Percentiles rank a stretch among this genome's conserved stretches.
phyloP scores from a whole-genome alignment of 108 stramenopile genomes.

The Nitzschia sp. region DNA sequence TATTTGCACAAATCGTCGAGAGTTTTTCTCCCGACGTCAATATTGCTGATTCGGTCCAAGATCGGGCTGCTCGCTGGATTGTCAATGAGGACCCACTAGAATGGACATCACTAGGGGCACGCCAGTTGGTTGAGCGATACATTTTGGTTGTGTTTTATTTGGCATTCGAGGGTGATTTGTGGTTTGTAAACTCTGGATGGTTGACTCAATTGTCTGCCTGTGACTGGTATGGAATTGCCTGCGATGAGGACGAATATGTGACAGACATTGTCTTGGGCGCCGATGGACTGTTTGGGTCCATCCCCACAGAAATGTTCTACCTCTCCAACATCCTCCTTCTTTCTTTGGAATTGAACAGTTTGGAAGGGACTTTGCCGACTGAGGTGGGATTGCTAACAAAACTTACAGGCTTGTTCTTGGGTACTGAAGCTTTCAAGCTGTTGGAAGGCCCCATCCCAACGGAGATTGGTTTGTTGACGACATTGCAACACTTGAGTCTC shows the following conservation, averaged over 20 bases:
- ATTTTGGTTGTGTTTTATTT: slow-evolving; percentile 20
- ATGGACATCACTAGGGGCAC: slow-evolving; percentile 9
- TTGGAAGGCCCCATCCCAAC: slow-evolving; percentile 28
- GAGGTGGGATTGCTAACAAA: slow-evolving; percentile 29
- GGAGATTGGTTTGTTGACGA: slow-evolving; percentile 24
- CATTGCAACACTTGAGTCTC: slow-evolving; percentile 12
- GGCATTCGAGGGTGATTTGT: slow-evolving; percentile 20
- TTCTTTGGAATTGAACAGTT: slow-evolving; percentile 13
- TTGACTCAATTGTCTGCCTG: slow-evolving; percentile 30
- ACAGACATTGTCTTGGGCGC: slow-evolving; percentile 20
- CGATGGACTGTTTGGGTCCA: slow-evolving; percentile 14
- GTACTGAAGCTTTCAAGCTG: slow-evolving; percentile 2
- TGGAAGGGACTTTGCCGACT: slow-evolving; percentile 20
- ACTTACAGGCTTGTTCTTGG: slow-evolving; percentile 14
- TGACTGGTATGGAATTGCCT: slow-evolving; percentile 41
- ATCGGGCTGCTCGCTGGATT: slow-evolving; percentile 23
- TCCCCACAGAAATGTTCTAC: slow-evolving; percentile 14
- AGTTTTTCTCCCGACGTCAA: slow-evolving; percentile 41
- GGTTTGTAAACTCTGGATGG: slow-evolving; percentile 18
- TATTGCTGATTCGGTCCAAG: slow-evolving; percentile 45
- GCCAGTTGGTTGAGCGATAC: slow-evolving; percentile 28
- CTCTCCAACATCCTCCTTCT: slow-evolving; percentile 1
- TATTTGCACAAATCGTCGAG: slow-evolving; percentile 1
- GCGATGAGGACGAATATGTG: slow-evolving; percentile 22
- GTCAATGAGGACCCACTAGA: slow-evolving; percentile 10